These are phyloP conservation scores for Fraxinus sp. DNA, from an alignment of 305 asterid genomes.

Conservation along the genomic window DNA sequence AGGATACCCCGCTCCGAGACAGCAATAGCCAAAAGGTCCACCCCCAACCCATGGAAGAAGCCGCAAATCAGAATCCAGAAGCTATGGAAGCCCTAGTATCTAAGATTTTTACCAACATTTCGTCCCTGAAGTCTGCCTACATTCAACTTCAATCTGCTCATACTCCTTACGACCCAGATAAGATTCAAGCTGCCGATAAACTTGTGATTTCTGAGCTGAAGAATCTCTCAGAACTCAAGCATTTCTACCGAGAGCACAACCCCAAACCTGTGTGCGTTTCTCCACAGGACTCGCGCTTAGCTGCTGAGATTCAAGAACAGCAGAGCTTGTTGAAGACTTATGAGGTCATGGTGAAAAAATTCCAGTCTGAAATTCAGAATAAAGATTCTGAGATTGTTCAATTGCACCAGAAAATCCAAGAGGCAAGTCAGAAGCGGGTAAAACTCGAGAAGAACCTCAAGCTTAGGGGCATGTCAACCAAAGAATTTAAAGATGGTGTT, in stretches of 20 bases:
- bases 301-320: constrained; percentile 97
- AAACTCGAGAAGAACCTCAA: constrained; percentile 93
- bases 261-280: constrained; percentile 87
- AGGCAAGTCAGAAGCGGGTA: constrained; percentile 77
- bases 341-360: constrained; percentile 96
- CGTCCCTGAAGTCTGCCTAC: constrained; percentile 90
- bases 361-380: constrained; percentile 95
- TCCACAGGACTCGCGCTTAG: constrained; percentile 94
- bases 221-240: constrained; percentile 90
- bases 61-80: constrained; percentile 79
- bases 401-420: constrained; percentile 88
- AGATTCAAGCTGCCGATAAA: constrained; percentile 95
- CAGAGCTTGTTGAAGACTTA: constrained; percentile 91
- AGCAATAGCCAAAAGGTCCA: constrained; percentile 95
- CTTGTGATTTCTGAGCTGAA: constrained; percentile 93
- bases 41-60: constrained; percentile 99
- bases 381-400: constrained; percentile 86
- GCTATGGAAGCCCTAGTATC: constrained; percentile 84
- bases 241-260: constrained; percentile 87
- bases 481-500: constrained; percentile 71
- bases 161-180: constrained; percentile 95
- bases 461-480: constrained; percentile 83
- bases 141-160: constrained; percentile 93
- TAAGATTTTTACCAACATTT: constrained; percentile 76
- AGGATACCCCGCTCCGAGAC: constrained; percentile 91